These are phyloP conservation scores for Wickerhamomyces kurtzmanii DNA, from an alignment of 805 yeast genomes.

Conservation along the genomic window DNA sequence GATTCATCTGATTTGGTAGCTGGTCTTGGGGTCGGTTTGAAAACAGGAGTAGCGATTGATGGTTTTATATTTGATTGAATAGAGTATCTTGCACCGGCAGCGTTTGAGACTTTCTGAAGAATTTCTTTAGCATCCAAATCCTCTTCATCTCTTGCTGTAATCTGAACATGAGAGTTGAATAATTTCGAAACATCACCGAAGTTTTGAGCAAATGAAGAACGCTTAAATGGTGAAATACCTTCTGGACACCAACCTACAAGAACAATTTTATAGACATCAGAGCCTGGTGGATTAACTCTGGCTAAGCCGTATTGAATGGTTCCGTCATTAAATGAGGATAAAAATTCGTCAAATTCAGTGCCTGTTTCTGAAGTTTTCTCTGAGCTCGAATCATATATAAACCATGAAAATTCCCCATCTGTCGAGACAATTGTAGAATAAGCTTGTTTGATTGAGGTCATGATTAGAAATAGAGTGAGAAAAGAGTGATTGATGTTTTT, in stretches of 20 bases:
- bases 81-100: constrained; percentile 94
- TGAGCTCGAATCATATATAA: constrained; percentile 68
- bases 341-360: constrained; percentile 62
- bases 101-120: constrained; percentile 68
- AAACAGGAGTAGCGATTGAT: constrained; percentile 12
- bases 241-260: constrained; percentile 97
- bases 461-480: no score
- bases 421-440: no score
- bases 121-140: constrained; percentile 79
- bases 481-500: no score
- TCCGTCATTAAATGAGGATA: constrained; percentile 76
- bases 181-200: constrained; percentile 66
- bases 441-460: no score
- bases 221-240: constrained; percentile 72
- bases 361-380: constrained; percentile 40
- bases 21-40: constrained; percentile 18
- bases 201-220: constrained; percentile 69
- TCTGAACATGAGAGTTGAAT: constrained; percentile 82
- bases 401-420: no score
- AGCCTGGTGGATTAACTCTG: constrained; percentile 83
- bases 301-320: constrained; percentile 86
- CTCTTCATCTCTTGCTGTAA: constrained; percentile 91
- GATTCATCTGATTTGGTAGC: constrained; percentile 7
- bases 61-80: constrained; percentile 28
- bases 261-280: constrained; percentile 77